phyloP scores from a whole-genome alignment of 2,329 filamentous ascomycete species.

The Cercospora sesami region DNA sequence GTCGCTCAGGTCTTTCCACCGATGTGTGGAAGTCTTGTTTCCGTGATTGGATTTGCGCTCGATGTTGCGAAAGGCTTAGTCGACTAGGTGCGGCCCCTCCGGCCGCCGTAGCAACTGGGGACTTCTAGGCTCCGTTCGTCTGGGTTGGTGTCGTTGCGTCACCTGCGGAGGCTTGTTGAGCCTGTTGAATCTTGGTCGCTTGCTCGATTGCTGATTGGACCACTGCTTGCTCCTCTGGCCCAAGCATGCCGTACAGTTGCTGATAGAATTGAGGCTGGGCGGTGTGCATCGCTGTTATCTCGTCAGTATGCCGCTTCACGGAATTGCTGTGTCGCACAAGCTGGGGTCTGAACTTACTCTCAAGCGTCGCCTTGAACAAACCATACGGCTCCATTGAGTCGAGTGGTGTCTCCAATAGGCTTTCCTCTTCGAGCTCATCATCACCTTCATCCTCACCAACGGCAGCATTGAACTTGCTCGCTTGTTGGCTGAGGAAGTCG shows the following conservation, averaged over 20 bases:
- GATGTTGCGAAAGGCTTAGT: background rate
- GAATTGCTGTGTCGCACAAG: background rate
- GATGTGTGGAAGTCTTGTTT: background rate
- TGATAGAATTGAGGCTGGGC: conserved; percentile 85
- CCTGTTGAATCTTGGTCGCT: conserved; percentile 57
- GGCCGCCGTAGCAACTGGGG: background rate
- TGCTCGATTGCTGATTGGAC: conserved; percentile 76
- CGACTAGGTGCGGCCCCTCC: background rate
- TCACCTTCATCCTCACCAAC: conserved; percentile 65
- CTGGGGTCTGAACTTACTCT: conserved; percentile 42
- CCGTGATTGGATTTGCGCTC: background rate
- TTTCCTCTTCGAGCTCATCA: conserved; percentile 88
- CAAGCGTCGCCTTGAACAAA: conserved; percentile 72
- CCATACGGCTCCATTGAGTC: conserved; percentile 95
- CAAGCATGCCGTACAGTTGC: conserved; percentile 74
- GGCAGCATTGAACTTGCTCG: conserved; percentile 53
- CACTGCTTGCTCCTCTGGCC: conserved; percentile 75
- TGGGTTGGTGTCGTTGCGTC: conserved; percentile 13
- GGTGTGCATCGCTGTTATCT: conserved; percentile 67
- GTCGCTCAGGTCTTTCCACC: background rate
- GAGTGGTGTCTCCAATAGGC: conserved; percentile 86
- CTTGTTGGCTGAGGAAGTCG: conserved; percentile 89
- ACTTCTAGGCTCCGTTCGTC: conserved; percentile 11
- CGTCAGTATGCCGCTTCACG: background rate
- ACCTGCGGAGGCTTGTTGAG: conserved; percentile 22